phyloP scores from a whole-genome alignment of 1,284 basidiomycete genomes.

The Leccinum insolens region DNA sequence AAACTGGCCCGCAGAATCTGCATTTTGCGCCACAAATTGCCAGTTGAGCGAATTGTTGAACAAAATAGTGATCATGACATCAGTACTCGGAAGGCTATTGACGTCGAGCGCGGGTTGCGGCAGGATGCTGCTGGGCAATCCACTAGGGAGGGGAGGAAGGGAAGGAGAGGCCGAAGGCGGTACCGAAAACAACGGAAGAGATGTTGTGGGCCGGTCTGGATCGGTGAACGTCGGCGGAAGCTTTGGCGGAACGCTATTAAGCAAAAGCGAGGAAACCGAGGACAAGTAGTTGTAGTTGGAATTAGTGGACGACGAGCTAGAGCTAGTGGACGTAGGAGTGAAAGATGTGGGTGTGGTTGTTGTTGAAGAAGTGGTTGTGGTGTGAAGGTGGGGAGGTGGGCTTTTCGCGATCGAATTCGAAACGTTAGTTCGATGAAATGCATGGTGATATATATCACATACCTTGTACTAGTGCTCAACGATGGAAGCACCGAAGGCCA shows the following conservation, averaged over 20 bases:
- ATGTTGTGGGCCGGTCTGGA: slow-evolving; percentile 58
- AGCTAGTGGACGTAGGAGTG: slow-evolving; percentile 18
- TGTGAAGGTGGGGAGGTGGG: slow-evolving; percentile 23
- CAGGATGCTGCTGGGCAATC: slow-evolving; percentile 61
- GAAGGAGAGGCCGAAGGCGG: slow-evolving; percentile 37
- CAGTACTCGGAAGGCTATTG: slow-evolving; percentile 38
- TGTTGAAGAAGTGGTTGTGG: slow-evolving; percentile 3
- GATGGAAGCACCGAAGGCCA: slow-evolving; percentile 2
- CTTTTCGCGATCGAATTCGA: slow-evolving; percentile 30
- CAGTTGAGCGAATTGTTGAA: slow-evolving; percentile 63
- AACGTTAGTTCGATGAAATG: slow-evolving; percentile 10
- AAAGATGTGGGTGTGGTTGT: slow-evolving; percentile 11
- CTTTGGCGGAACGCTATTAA: slow-evolving; percentile 36
- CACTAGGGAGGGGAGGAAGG: slow-evolving; percentile 52
- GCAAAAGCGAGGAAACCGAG: slow-evolving; percentile 47
- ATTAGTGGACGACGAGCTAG: slow-evolving; percentile 18
- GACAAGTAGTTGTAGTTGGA: slow-evolving; percentile 38
- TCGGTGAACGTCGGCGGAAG: slow-evolving; percentile 39
- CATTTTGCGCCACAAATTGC: slow-evolving; percentile 57
- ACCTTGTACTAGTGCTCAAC: slow-evolving; percentile 10
- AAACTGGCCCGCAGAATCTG: slow-evolving; percentile 59
- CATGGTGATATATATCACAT: slow-evolving; percentile 6
- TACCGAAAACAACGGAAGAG: slow-evolving; percentile 32
- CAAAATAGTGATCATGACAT: slow-evolving; percentile 56
- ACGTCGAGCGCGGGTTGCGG: slow-evolving; percentile 41